A percentile compares a stretch with the other conserved stretches of the same genome.
Conservation (phyloP, 805 yeast species). For the Teunomyces cretensis region DNA sequence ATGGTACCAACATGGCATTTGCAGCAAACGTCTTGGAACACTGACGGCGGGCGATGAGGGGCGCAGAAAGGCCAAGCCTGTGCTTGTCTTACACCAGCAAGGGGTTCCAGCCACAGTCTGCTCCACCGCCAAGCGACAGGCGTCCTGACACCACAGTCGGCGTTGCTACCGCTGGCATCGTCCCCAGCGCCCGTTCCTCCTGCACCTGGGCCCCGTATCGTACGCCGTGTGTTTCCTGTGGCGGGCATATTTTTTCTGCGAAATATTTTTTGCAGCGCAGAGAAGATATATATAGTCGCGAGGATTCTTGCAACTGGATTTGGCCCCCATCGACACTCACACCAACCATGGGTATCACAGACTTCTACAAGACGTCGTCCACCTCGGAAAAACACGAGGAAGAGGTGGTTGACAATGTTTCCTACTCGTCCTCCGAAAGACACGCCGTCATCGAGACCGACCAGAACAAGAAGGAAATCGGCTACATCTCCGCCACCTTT, state of each 20-base stretch:
- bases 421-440: constrained; percentile 14
- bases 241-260: constrained; percentile 6
- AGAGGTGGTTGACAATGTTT: constrained; percentile 3
- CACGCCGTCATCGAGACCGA: constrained; percentile 38
- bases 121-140: no score
- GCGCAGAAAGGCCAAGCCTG: no score
- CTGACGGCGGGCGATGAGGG: background rate
- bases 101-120: background rate
- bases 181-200: background rate
- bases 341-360: constrained; percentile 11
- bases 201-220: background rate
- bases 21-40: constrained; percentile 2
- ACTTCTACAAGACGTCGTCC: constrained; percentile 9
- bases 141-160: background rate
- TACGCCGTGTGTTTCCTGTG: background rate
- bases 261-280: constrained; percentile 3
- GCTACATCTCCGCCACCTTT: constrained; percentile 44
- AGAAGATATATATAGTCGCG: constrained; percentile 1
- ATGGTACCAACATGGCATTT: constrained; percentile 3
- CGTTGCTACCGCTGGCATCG: background rate
- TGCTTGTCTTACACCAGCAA: no score
- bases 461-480: constrained; percentile 45
- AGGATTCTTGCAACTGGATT: background rate
- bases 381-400: constrained; percentile 2
- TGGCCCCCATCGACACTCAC: background rate